Base-by-base conservation (phyloP, 331 rosid species). In the Arachis monticola region DNA sequence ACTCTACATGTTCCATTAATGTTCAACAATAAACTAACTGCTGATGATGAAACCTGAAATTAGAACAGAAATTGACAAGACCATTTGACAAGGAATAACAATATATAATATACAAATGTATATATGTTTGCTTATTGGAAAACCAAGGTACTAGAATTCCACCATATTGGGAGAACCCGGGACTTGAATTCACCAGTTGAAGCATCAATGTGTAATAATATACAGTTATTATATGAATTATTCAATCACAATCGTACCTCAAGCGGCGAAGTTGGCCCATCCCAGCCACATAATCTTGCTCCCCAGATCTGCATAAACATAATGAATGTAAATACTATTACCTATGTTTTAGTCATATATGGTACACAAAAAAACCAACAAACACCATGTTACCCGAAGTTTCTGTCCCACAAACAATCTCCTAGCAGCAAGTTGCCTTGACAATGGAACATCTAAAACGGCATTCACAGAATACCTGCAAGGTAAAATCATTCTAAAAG, bases 1-100 rank as follows among this genome's bases (percentile, higher is more conserved):
- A 87, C 88, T 90, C 98, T 90, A 67, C 82, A 91, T 77, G 97
- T 94, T 83, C 98, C 98, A 77, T 94, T 94, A 45, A 84, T 90
- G 83, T 94, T 93, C 81, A 94, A 81, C 80, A 79, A 59, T 74
- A 94, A 87, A 80, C 79, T 79, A 77, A 85, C 88, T 11, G 91
- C 72, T 68, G 77, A 75, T 68, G 77, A 75, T 17, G 91, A 51
- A 66, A 88, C 94, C 98, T 94, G 82, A 80, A 79, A 80, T 57
- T 42, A 74, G 59, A 86, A 68, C 51, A 82, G 69, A 81, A 56
- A 76, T 58, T 62, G 66, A 80, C 84, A 63, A 70, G 74, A 55
- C 9, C 27, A 69, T 60, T 55, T 11, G 56, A 67, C 53, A 62
- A 65, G 40, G 78, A 14, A 50, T 76, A 73, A 42, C 13, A 62